These are phyloP conservation scores for Chenopodium album DNA, from an alignment of 148 eudicot species.

Conservation along the genomic window DNA sequence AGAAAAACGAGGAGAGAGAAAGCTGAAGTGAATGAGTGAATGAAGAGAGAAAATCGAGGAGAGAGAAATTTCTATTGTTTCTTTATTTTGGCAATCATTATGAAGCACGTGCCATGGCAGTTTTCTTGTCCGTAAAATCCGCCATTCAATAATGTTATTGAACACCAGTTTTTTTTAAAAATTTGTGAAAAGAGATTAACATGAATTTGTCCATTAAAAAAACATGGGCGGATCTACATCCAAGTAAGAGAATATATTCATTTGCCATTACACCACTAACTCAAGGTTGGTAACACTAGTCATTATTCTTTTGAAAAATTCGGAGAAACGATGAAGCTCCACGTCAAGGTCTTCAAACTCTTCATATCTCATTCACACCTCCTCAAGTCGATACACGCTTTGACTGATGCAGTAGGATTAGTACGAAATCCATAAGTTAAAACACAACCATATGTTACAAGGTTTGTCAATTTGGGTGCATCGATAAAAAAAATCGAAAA, in stretches of 20 bases:
- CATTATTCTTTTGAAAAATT: background rate
- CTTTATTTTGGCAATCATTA: too few relatives aligned
- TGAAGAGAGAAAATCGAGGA: too few relatives aligned
- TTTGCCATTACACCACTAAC: background rate
- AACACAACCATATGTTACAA: background rate
- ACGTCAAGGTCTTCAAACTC: background rate
- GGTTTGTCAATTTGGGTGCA: background rate
- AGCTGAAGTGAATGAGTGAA: too few relatives aligned
- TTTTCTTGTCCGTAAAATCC: too few relatives aligned
- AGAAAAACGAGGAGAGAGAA: too few relatives aligned
- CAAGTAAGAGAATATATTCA: background rate
- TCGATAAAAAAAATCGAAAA: background rate
- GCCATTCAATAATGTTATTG: too few relatives aligned
- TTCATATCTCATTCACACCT: too few relatives aligned
- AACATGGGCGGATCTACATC: background rate
- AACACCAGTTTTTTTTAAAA: too few relatives aligned
- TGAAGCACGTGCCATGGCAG: too few relatives aligned
- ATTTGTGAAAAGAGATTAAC: too few relatives aligned
- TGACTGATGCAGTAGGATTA: background rate
- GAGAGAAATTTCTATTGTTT: too few relatives aligned
- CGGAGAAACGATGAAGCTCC: background rate
- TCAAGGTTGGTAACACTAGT: background rate
- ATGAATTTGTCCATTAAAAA: too few relatives aligned
- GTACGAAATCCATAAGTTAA: background rate
- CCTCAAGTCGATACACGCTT: background rate